A percentile compares a stretch with the other conserved stretches of the same genome.
These are phyloP conservation scores for Leccinum variicolor DNA, from an alignment of 768 basidiomycete genomes.

Conservation along the genomic window DNA sequence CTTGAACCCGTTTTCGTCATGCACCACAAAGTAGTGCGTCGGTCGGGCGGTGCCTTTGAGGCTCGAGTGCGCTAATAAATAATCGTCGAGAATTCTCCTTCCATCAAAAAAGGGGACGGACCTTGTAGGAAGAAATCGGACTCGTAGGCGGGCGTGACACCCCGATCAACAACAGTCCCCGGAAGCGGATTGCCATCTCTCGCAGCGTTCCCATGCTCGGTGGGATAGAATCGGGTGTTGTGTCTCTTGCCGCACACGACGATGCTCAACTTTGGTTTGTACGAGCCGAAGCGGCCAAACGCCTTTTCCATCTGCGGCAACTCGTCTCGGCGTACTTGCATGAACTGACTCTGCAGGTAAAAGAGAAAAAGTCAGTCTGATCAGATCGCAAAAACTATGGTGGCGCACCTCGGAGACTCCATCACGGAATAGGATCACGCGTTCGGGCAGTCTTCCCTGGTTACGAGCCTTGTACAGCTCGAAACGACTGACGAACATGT, in stretches of 20 bases:
- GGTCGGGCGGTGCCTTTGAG: constrained; percentile 45
- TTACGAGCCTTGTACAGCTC: constrained; percentile 35
- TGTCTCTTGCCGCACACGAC: constrained; percentile 56
- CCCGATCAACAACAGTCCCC: constrained; percentile 55
- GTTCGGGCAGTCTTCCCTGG: constrained; percentile 35
- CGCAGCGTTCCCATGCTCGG: constrained; percentile 35
- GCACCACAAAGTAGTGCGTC: constrained; percentile 54
- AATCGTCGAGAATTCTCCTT: neutral
- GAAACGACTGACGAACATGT: constrained; percentile 49
- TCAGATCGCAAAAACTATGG: neutral
- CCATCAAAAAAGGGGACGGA: constrained; percentile 7
- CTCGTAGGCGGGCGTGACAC: constrained; percentile 51
- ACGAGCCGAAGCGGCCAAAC: constrained; percentile 39
- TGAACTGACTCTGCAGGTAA: constrained; percentile 42
- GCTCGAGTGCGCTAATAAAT: constrained; percentile 36
- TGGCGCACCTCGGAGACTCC: constrained; percentile 71
- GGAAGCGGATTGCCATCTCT: constrained; percentile 47
- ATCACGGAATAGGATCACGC: constrained; percentile 55
- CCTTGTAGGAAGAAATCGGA: constrained; percentile 56
- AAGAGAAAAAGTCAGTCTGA: neutral
- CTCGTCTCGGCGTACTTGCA: constrained; percentile 41
- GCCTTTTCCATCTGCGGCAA: constrained; percentile 38
- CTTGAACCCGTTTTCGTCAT: constrained; percentile 49
- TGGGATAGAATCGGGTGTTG: constrained; percentile 54
- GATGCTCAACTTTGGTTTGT: constrained; percentile 48